phyloP scores from a whole-genome alignment of 176 grass and related monocot species.

The Oryza meridionalis region DNA sequence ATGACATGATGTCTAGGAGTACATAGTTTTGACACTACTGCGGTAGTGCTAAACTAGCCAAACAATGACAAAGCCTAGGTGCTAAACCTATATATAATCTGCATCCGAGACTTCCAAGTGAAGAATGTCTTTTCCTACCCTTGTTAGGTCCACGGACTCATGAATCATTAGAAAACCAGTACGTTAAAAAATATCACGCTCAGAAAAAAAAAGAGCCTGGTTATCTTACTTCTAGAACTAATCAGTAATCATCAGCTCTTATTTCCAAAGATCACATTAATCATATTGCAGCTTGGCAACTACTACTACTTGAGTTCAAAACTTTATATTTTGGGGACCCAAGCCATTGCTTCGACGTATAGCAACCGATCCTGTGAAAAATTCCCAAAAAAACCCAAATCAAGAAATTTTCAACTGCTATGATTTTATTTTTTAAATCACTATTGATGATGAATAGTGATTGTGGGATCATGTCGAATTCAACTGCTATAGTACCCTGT shows the following conservation, averaged over 20 bases:
- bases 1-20: slow-evolving; percentile 42
- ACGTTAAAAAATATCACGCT: not conserved
- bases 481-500: not conserved
- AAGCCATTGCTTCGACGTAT: not conserved
- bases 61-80: slow-evolving; percentile 29
- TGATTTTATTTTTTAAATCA: not conserved
- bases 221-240: not conserved
- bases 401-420: not conserved
- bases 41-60: slow-evolving; percentile 7
- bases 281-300: not conserved
- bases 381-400: not conserved
- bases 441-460: not conserved
- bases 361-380: not conserved
- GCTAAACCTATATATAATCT: slow-evolving; percentile 24
- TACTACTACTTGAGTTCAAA: not conserved
- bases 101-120: slow-evolving; percentile 44
- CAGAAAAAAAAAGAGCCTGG: not conserved
- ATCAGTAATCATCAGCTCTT: not conserved
- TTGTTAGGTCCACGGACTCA: not conserved
- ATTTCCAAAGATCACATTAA: not conserved
- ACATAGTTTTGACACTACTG: not conserved
- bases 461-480: not conserved
- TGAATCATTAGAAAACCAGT: not conserved
- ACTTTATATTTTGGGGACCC: not conserved
- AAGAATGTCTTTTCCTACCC: slow-evolving; percentile 40